Evolutionary conservation across 495 filamentous ascomycete genomes (phyloP).

Genomic region (Lindgomyces ingoldianus): DNA sequence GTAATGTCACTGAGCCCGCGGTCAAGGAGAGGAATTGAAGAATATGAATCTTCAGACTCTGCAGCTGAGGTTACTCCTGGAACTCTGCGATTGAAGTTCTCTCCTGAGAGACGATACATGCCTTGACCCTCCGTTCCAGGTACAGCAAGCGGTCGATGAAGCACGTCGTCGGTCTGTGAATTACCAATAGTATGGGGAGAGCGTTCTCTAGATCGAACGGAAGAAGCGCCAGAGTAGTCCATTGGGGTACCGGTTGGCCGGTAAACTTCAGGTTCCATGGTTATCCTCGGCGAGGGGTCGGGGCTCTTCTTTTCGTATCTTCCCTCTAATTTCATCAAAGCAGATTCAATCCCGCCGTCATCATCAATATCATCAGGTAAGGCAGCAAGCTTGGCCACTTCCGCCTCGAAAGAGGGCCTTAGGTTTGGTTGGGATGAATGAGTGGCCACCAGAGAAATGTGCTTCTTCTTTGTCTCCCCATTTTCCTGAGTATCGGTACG

Average conservation of each 20-base stretch:
- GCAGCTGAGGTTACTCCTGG: conserved; percentile 14
- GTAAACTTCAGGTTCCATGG: conserved; percentile 20
- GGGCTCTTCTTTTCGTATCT: conserved; percentile 64
- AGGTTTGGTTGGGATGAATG: conserved; percentile 75
- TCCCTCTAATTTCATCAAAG: conserved; percentile 89
- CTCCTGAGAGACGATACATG: conserved; percentile 39
- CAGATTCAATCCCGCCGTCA: conserved; percentile 91
- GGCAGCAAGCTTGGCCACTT: conserved; percentile 82
- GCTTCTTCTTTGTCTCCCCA: conserved; percentile 17
- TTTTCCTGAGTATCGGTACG: not conserved
- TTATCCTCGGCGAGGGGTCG: conserved; percentile 41
- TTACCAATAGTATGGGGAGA: conserved; percentile 1
- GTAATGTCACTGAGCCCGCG: conserved; percentile 65
- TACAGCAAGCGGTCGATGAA: conserved; percentile 27
- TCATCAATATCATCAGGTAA: conserved; percentile 81
- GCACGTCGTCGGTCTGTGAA: conserved; percentile 15
- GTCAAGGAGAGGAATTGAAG: conserved; percentile 74
- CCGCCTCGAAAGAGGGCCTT: conserved; percentile 85
- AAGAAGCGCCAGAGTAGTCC: conserved; percentile 17
- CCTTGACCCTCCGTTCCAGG: conserved; percentile 41
- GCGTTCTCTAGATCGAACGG: conserved; percentile 11
- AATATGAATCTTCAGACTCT: conserved; percentile 68
- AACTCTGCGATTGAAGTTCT: conserved; percentile 18
- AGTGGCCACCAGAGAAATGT: conserved; percentile 66
- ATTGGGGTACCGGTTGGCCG: conserved; percentile 14